Evolutionary conservation across 805 yeast genomes (phyloP).

Genomic region (Ogataea methanolica): DNA sequence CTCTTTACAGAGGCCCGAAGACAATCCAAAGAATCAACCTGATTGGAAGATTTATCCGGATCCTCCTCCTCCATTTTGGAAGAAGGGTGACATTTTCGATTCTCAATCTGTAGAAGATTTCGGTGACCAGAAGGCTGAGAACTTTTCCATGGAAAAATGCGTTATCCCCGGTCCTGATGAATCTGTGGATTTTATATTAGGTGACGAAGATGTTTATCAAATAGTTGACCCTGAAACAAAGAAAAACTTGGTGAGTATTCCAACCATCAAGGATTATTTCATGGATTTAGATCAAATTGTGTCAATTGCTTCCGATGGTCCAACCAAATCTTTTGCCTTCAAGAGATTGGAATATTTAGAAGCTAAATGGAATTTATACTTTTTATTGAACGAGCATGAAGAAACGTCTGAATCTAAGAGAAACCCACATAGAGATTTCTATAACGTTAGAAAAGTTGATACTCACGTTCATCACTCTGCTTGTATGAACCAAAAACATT

Average conservation of each 20-base stretch:
- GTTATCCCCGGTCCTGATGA: constrained; percentile 48
- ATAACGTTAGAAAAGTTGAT: constrained; percentile 94
- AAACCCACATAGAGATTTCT: constrained; percentile 96
- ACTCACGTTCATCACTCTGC: constrained; percentile 99
- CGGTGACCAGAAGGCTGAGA: constrained; percentile 35
- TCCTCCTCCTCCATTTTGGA: constrained; percentile 91
- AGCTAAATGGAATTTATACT: constrained; percentile 94
- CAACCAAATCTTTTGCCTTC: constrained; percentile 93
- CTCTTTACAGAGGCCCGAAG: constrained; percentile 67
- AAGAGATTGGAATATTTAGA: constrained; percentile 89
- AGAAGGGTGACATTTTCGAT: constrained; percentile 31
- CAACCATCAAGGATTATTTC: constrained; percentile 83
- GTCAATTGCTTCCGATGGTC: constrained; percentile 86
- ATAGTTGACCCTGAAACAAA: constrained; percentile 23
- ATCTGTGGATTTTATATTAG: constrained; percentile 38
- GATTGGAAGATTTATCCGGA: constrained; percentile 84
- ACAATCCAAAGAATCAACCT: constrained; percentile 78
- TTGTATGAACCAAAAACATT: constrained; percentile 97
- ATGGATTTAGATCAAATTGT: constrained; percentile 72
- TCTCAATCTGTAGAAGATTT: constrained; percentile 14
- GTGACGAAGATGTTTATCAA: constrained; percentile 68
- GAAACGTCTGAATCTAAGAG: constrained; percentile 86
- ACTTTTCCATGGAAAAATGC: constrained; percentile 56
- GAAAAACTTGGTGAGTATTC: constrained; percentile 53
- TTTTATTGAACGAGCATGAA: constrained; percentile 83